Percentiles rank a stretch among this genome's conserved stretches.
Conservation (phyloP, 495 filamentous ascomycete genomes). For the Cryomyces antarcticus region DNA sequence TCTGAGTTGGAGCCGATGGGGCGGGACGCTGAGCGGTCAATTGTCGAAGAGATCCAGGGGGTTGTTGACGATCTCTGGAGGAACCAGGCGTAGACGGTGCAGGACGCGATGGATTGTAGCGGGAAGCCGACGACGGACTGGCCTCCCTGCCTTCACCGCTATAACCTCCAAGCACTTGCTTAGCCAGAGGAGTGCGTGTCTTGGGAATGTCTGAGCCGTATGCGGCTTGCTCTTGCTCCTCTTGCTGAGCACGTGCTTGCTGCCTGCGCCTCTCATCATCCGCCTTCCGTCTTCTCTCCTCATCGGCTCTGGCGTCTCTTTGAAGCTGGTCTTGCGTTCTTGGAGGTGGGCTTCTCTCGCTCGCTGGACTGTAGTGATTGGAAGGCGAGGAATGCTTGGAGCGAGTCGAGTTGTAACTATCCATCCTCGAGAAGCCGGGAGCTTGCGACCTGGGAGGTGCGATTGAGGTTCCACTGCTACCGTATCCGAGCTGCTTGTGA, state of each 20-base stretch:
- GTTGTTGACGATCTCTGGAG: conserved; percentile 23
- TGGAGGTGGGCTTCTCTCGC: not conserved
- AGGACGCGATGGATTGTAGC: conserved; percentile 68
- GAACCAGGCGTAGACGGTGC: conserved; percentile 39
- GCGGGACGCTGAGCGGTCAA: conserved; percentile 35
- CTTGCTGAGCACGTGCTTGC: conserved; percentile 4
- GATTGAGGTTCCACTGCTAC: conserved; percentile 38
- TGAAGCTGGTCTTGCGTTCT: conserved; percentile 4
- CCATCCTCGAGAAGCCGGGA: conserved; percentile 23
- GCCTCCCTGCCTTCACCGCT: conserved; percentile 25
- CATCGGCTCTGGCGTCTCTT: conserved; percentile 19
- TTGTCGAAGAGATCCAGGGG: conserved; percentile 23
- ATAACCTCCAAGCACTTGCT: conserved; percentile 57
- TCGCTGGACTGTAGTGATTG: conserved; percentile 15
- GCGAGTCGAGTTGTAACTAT: conserved; percentile 13
- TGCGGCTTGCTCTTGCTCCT: conserved; percentile 42
- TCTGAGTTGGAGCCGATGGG: conserved; percentile 31
- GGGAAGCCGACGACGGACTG: conserved; percentile 24
- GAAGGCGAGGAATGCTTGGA: conserved; percentile 2
- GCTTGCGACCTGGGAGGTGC: conserved; percentile 57
- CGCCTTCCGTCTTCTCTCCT: conserved; percentile 26
- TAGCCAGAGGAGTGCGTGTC: conserved; percentile 50
- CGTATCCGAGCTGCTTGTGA: conserved; percentile 49
- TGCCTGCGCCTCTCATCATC: not conserved
- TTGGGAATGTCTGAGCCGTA: conserved; percentile 79